phyloP scores from a whole-genome alignment of 352 stramenopile species.

The Globisporangium lucens region DNA sequence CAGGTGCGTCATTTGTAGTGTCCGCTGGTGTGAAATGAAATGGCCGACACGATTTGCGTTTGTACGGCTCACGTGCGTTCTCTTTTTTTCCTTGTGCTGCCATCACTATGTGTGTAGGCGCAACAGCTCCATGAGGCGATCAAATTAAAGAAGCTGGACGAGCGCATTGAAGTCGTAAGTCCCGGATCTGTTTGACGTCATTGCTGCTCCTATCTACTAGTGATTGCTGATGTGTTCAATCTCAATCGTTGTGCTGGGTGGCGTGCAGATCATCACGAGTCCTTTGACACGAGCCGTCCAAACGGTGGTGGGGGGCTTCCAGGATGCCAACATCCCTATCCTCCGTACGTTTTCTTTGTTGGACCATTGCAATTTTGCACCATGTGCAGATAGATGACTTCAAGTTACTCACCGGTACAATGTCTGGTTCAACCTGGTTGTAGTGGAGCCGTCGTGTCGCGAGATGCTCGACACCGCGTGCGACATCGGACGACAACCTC shows the following conservation, averaged over 20 bases:
- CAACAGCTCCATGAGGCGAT: constrained; percentile 43
- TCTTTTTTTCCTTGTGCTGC: background rate
- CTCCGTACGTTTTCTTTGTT: constrained; percentile 28
- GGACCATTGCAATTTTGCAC: background rate
- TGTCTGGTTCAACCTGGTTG: background rate
- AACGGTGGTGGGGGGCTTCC: constrained; percentile 68
- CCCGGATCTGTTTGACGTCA: background rate
- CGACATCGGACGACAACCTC: constrained; percentile 65
- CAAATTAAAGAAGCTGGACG: constrained; percentile 34
- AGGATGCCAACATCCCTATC: constrained; percentile 47
- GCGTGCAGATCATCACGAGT: constrained; percentile 69
- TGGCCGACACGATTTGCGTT: background rate
- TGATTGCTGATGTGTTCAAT: background rate
- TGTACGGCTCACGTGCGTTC: background rate
- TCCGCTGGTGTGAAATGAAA: background rate
- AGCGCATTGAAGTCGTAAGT: constrained; percentile 67
- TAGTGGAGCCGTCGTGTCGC: constrained; percentile 70
- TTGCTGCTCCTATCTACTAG: background rate
- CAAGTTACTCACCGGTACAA: background rate
- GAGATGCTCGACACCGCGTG: constrained; percentile 86
- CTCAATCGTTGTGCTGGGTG: background rate
- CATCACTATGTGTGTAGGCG: constrained; percentile 20
- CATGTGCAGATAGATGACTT: background rate
- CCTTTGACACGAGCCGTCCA: constrained; percentile 82
- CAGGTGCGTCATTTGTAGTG: constrained; percentile 33